These are phyloP conservation scores for Nakataea oryzae DNA, from an alignment of 2,329 filamentous ascomycete genomes.

Conservation along the genomic window DNA sequence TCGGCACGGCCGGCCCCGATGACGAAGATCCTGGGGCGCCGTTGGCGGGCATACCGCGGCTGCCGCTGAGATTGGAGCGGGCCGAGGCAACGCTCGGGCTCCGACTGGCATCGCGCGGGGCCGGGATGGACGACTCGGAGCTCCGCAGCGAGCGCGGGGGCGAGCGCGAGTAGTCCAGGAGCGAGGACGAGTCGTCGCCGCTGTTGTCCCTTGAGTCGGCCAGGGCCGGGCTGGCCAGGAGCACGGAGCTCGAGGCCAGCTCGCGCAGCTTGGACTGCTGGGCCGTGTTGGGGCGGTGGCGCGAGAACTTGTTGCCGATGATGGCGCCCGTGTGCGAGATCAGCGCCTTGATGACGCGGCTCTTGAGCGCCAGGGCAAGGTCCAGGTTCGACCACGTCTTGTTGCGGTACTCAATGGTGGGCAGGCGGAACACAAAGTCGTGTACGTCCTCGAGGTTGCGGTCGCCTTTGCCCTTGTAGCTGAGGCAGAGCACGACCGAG, in stretches of 20 bases:
- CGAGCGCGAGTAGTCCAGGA: conserved; percentile 43
- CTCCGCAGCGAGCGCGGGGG: conserved; percentile 42
- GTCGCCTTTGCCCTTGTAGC: conserved; percentile 91
- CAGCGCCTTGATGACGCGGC: conserved; percentile 84
- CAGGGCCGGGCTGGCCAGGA: conserved; percentile 37
- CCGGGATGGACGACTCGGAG: conserved; percentile 35
- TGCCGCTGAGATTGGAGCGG: conserved; percentile 26
- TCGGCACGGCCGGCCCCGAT: conserved; percentile 16
- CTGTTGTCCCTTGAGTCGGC: conserved; percentile 32
- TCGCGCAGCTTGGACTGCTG: conserved; percentile 74
- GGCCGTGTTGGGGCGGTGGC: conserved; percentile 71
- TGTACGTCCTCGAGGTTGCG: conserved; percentile 96
- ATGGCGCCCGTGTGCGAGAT: conserved; percentile 95
- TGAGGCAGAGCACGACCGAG: conserved; percentile 88
- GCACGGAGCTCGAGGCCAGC: conserved; percentile 66
- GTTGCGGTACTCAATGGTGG: conserved; percentile 90
- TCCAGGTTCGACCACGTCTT: conserved; percentile 99
- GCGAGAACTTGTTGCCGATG: conserved; percentile 92
- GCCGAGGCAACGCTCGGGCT: conserved; percentile 42
- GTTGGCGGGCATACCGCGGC: background rate
- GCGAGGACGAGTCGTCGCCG: conserved; percentile 46
- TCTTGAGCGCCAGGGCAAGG: conserved; percentile 83
- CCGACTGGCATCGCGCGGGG: conserved; percentile 34
- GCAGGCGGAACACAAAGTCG: conserved; percentile 93
- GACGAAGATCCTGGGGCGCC: conserved; percentile 2